phyloP scores from a whole-genome alignment of 2,329 filamentous ascomycete genomes.

The Paraconiothyrium brasiliense region DNA sequence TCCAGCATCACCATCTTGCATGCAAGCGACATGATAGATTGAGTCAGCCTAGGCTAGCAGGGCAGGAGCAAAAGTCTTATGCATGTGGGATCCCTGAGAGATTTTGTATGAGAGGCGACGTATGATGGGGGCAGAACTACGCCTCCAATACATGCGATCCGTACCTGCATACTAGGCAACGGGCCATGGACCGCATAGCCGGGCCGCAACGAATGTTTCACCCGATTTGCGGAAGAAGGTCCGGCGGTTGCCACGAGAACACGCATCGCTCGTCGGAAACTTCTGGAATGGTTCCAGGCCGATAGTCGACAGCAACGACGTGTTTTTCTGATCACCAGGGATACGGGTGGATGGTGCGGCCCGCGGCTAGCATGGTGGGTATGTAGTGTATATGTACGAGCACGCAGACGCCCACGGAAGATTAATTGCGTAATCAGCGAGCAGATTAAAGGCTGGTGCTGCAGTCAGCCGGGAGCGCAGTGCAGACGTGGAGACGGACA shows the following conservation, averaged over 20 bases:
- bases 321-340: neutral
- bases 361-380: slow-evolving; percentile 1
- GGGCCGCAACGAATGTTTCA: neutral
- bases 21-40: neutral
- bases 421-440: slow-evolving; percentile 34
- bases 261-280: neutral
- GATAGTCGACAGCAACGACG: neutral
- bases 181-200: slow-evolving; percentile 2
- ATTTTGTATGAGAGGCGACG: neutral
- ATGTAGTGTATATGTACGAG: slow-evolving; percentile 17
- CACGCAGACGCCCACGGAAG: slow-evolving; percentile 24
- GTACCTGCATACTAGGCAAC: slow-evolving; percentile 10
- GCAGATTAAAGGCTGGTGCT: slow-evolving; percentile 26
- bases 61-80: neutral
- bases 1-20: neutral
- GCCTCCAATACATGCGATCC: neutral
- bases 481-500: slow-evolving; percentile 11
- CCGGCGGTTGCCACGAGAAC: neutral
- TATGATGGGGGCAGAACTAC: neutral
- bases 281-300: neutral
- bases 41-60: neutral
- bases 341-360: neutral
- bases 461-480: slow-evolving; percentile 26
- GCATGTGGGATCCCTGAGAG: neutral
- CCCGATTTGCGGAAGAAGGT: neutral